Evolutionary conservation across 768 basidiomycete species (phyloP), one percentile per base, ranked within the genome.

Genomic region (Termitomyces sp.): DNA sequence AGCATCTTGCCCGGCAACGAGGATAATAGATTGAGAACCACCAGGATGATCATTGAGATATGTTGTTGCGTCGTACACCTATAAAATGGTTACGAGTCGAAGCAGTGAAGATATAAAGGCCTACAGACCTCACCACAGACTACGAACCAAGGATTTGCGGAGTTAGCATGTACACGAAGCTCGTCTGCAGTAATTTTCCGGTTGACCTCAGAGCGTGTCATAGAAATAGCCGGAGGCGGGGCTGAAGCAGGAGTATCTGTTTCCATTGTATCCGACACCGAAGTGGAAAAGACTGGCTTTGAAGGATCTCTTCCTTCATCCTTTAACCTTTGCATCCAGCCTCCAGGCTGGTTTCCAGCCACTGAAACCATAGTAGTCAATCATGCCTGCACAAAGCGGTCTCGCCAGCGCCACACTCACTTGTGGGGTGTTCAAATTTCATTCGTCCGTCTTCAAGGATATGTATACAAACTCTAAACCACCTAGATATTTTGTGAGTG

Each of bases 261-360:
- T 28, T 46, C 18, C 8, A 29, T n/a, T 3, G 12, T 37, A 44
- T 45, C 50, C 28, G 54, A 29, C 3, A 51, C 51, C 13, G 51
- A 39, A 15, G 62, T 62, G 54, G 52, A 55, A 54, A 80, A 83
- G 5, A 60, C 41, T 0, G 82, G 83, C 15, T 72, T 70, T 8
- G 72, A 63, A 15, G 80, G 70, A 58, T 84, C 76, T 8, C 67
- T 54, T 0, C 81, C 81, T 18, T 66, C 69, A 10, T 69, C 66
- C 67, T 83, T 82, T 59, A 83, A 65, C 13, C 82, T 73, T 65
- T 83, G 75, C 85, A 86, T 86, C 85, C 85, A 87, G 3, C 84
- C 83, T 5, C 79, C 78, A 20, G 73, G 58, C 39, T 70, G 70
- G 5, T 68, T 68, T 5, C 81, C 83, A 0, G 76, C 78, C 57